Percentiles rank a stretch among this genome's conserved stretches.
Evolutionary conservation across 108 stramenopile genomes (phyloP).

Genomic region (Cyclostephanos tholiformis): DNA sequence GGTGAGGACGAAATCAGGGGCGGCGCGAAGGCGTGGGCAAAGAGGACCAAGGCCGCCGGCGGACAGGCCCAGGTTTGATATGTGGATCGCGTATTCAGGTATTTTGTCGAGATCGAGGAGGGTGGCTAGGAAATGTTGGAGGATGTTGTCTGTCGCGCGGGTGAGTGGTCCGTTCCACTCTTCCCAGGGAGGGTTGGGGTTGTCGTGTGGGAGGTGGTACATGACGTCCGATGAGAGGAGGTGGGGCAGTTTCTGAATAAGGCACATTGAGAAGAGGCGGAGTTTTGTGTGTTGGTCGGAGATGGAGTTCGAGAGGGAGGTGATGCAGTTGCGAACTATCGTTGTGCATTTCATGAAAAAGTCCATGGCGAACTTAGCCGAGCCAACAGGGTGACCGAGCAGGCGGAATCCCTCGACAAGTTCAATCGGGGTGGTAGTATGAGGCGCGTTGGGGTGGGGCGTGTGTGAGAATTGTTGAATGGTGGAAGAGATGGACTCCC

Average conservation of each 20-base stretch:
- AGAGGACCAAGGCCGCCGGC: too few relatives aligned
- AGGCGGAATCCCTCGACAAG: neutral
- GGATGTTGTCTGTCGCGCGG: too few relatives aligned
- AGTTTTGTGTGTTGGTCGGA: conserved; percentile 2
- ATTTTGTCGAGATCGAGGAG: too few relatives aligned
- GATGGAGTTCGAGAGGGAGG: neutral
- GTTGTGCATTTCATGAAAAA: neutral
- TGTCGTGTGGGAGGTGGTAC: neutral
- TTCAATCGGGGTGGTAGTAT: neutral
- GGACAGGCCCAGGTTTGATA: too few relatives aligned
- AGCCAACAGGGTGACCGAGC: neutral
- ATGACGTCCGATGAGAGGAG: neutral
- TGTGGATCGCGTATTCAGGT: too few relatives aligned
- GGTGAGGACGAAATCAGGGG: too few relatives aligned
- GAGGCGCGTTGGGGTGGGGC: neutral
- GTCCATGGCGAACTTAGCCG: neutral
- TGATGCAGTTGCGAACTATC: neutral
- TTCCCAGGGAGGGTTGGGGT: neutral
- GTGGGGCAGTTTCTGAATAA: neutral
- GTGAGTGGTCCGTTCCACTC: too few relatives aligned
- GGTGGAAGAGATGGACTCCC: neutral
- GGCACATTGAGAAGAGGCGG: neutral
- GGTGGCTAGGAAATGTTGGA: too few relatives aligned
- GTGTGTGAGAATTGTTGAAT: neutral
- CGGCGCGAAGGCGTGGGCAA: too few relatives aligned